Evolutionary conservation across 176 grass and related monocot genomes (phyloP).

Genomic region (Oryza nivara): DNA sequence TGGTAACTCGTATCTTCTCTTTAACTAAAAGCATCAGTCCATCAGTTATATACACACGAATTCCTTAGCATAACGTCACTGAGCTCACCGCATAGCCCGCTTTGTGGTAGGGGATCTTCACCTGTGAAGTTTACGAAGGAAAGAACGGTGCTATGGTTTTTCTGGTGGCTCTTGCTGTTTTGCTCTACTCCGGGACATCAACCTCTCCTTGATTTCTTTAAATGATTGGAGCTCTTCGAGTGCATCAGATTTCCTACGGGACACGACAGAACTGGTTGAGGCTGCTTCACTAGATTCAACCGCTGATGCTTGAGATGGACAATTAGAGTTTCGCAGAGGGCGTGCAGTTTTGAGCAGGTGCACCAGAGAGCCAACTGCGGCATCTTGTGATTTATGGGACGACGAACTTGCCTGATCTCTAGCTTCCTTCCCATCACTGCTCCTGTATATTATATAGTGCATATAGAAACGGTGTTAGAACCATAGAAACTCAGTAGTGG

Average conservation of each 20-base stretch:
- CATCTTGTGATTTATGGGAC: constrained; percentile 85
- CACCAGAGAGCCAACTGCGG: constrained; percentile 77
- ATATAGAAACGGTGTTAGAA: neutral
- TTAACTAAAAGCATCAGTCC: constrained; percentile 40
- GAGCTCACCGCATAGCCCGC: constrained; percentile 24
- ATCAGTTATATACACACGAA: constrained; percentile 55
- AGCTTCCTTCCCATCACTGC: constrained; percentile 68
- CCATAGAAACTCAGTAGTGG: neutral
- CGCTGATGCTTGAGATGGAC: constrained; percentile 54
- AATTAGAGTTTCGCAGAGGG: constrained; percentile 64
- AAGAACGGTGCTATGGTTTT: constrained; percentile 43
- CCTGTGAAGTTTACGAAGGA: constrained; percentile 9
- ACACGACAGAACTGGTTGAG: constrained; percentile 55
- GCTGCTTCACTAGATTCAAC: constrained; percentile 46
- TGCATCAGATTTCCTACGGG: constrained; percentile 70
- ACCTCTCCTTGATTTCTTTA: constrained; percentile 66
- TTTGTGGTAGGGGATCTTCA: constrained; percentile 1
- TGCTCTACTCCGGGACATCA: constrained; percentile 57
- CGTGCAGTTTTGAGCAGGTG: constrained; percentile 64
- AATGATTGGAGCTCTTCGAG: constrained; percentile 72
- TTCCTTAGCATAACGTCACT: constrained; percentile 8
- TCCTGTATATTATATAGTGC: constrained; percentile 58
- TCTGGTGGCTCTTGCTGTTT: constrained; percentile 39
- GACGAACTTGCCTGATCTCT: constrained; percentile 53
- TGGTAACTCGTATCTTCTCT: constrained; percentile 34